Evolutionary conservation across 768 basidiomycete genomes (phyloP).

Genomic region (Astraeus odoratus): DNA sequence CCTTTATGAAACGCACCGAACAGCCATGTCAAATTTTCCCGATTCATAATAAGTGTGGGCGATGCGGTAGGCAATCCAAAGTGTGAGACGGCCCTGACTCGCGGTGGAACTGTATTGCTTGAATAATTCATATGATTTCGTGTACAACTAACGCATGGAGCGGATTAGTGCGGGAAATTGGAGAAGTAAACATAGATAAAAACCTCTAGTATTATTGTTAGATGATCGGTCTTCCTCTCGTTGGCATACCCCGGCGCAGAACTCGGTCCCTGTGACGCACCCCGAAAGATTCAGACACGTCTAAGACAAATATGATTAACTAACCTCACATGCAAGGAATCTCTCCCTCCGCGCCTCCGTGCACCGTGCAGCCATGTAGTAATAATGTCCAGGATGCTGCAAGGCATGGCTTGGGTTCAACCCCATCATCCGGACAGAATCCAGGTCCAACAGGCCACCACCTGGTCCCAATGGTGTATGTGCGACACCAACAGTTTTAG

Average conservation of each 20-base stretch:
- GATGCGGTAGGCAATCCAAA: slow-evolving; percentile 90
- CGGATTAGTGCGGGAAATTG: background rate
- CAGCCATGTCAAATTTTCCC: slow-evolving; percentile 80
- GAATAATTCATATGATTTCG: slow-evolving; percentile 90
- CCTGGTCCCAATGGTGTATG: slow-evolving; percentile 14
- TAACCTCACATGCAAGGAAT: slow-evolving; percentile 58
- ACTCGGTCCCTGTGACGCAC: slow-evolving; percentile 28
- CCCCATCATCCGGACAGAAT: slow-evolving; percentile 55
- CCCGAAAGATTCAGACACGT: slow-evolving; percentile 1
- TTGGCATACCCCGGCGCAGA: slow-evolving; percentile 72
- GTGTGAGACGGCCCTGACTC: slow-evolving; percentile 71
- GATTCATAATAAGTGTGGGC: slow-evolving; percentile 79
- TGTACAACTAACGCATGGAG: slow-evolving; percentile 61
- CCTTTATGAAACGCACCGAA: slow-evolving; percentile 47
- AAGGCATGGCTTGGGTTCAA: slow-evolving; percentile 76
- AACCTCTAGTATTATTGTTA: slow-evolving; percentile 78
- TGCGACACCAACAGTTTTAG: slow-evolving; percentile 22
- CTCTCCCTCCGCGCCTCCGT: slow-evolving; percentile 69
- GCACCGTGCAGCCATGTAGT: slow-evolving; percentile 84
- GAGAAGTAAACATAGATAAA: slow-evolving; percentile 4
- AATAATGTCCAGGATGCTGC: slow-evolving; percentile 83
- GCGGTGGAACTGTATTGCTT: slow-evolving; percentile 58
- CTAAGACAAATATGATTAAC: slow-evolving; percentile 7
- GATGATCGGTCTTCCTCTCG: slow-evolving; percentile 90
- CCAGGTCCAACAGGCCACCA: slow-evolving; percentile 38